A percentile compares a stretch with the other conserved stretches of the same genome.
phyloP scores from a whole-genome alignment of 2,329 filamentous ascomycete genomes.

The Stagonosporopsis chrysanthemi region DNA sequence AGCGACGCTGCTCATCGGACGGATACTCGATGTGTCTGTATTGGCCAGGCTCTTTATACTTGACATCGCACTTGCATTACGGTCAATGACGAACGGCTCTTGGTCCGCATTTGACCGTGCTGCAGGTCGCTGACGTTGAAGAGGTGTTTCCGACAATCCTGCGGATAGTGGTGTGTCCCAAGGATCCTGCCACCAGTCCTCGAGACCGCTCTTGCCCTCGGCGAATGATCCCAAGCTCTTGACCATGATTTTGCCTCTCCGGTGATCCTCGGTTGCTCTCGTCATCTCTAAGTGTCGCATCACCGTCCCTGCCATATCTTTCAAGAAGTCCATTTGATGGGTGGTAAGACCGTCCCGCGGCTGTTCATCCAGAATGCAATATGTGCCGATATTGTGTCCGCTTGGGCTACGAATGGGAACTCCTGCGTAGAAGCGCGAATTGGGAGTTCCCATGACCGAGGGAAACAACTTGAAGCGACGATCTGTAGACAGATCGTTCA shows the following conservation, averaged over 20 bases:
- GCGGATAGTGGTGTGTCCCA: slow-evolving; percentile 33
- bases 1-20: slow-evolving; percentile 27
- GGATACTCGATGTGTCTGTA: slow-evolving; percentile 30
- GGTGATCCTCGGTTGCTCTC: slow-evolving; percentile 60
- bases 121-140: slow-evolving; percentile 30
- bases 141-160: slow-evolving; percentile 22
- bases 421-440: slow-evolving; percentile 61
- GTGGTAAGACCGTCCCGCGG: slow-evolving; percentile 60
- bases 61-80: slow-evolving; percentile 33
- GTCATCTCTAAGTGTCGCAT: slow-evolving; percentile 69
- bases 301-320: slow-evolving; percentile 62
- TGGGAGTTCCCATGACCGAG: slow-evolving; percentile 43
- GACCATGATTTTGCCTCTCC: slow-evolving; percentile 62
- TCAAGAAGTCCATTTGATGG: slow-evolving; percentile 62
- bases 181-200: slow-evolving; percentile 45
- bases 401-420: slow-evolving; percentile 68
- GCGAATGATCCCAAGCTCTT: slow-evolving; percentile 51
- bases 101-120: slow-evolving; percentile 24
- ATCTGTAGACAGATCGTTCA: slow-evolving; percentile 44
- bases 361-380: slow-evolving; percentile 66
- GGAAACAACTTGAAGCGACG: slow-evolving; percentile 50
- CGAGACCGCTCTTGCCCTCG: slow-evolving; percentile 45
- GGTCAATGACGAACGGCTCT: slow-evolving; percentile 25
- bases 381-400: slow-evolving; percentile 66
- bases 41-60: slow-evolving; percentile 27